Percentiles rank a stretch among this genome's conserved stretches.
These are phyloP conservation scores for Paecilomyces sp. DNA, from an alignment of 2,329 filamentous ascomycete genomes.

Conservation along the genomic window DNA sequence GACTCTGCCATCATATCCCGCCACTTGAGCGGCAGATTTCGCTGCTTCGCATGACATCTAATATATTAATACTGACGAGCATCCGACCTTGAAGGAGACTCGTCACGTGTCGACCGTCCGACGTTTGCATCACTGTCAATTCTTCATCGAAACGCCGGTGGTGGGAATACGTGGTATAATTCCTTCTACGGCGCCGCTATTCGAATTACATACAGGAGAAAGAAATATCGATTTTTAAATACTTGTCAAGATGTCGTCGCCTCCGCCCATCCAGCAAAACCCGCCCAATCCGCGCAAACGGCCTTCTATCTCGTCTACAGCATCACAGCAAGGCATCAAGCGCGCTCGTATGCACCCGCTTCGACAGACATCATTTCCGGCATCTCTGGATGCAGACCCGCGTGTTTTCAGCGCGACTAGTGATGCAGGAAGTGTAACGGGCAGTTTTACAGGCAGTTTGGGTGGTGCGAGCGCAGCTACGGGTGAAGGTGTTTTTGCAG, in stretches of 20 bases:
- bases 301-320: slow-evolving; percentile 31
- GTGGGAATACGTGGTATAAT: not conserved
- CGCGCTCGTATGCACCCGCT: slow-evolving; percentile 38
- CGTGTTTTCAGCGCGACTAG: slow-evolving; percentile 25
- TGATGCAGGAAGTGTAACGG: slow-evolving; percentile 35
- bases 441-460: slow-evolving; percentile 36
- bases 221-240: not conserved
- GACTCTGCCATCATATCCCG: not conserved
- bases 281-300: slow-evolving; percentile 33
- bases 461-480: slow-evolving; percentile 24
- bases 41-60: not conserved
- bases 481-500: slow-evolving; percentile 23
- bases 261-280: slow-evolving; percentile 21
- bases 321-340: slow-evolving; percentile 26
- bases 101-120: not conserved
- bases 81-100: not conserved
- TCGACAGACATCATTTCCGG: slow-evolving; percentile 40
- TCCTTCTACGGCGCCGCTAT: not conserved
- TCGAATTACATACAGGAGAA: not conserved
- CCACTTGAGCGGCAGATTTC: not conserved
- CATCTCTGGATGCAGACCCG: slow-evolving; percentile 21
- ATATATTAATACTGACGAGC: not conserved
- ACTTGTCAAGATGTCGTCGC: slow-evolving; percentile 29
- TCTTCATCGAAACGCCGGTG: not conserved
- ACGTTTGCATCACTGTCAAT: not conserved